Base-by-base conservation (phyloP, 805 yeast genomes). In the Wickerhamiella azymoides region DNA sequence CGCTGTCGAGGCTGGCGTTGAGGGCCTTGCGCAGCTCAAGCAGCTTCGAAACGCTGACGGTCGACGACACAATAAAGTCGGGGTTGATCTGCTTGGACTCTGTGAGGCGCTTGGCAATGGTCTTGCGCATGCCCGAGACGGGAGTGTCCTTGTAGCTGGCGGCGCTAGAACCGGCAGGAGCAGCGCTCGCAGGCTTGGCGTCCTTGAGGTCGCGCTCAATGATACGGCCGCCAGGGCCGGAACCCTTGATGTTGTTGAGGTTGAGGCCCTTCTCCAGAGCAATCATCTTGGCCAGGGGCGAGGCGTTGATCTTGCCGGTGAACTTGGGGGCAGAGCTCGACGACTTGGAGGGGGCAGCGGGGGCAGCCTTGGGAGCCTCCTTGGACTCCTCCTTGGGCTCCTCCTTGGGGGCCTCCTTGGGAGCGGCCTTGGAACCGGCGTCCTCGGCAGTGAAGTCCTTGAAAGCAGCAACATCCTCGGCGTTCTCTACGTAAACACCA, bases 201-300 rank as follows among this genome's bases (percentile, higher is more conserved):
- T 69, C 69, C 68, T 89, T 96, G 54, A 92, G 82, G 63, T 92
- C 98, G 58, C 77, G 77, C 60, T 88, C 92, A 54, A 84, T 73
- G 62, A 92, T 84, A 72, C 98, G 84, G 56, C 97, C 97, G 59
- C 73, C 73, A 62, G 97, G 97, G 56, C 98, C 98, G 38, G 95
- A 67, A 60, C 97, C 97, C 65, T 77, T 77, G 60, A 92, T 71
- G 57, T 76, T 76, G 69, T 82, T 84, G 60, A 89, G 75, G 38
- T 93, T 73, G 59, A 89, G 71, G 58, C 97, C 98, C 65, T 80
- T 76, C 65, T 89, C 96, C 54, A 88, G 72, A 49, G 98, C 98
- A 52, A 92, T 70, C 54, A 77, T 78, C 73, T 89, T 89, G 50
- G 98, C 98, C 54, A 82, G 70, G 49, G 98, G 98, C 50, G 97